Conservation (phyloP, 768 basidiomycete genomes). For the Cyclocybe cylindracea region DNA sequence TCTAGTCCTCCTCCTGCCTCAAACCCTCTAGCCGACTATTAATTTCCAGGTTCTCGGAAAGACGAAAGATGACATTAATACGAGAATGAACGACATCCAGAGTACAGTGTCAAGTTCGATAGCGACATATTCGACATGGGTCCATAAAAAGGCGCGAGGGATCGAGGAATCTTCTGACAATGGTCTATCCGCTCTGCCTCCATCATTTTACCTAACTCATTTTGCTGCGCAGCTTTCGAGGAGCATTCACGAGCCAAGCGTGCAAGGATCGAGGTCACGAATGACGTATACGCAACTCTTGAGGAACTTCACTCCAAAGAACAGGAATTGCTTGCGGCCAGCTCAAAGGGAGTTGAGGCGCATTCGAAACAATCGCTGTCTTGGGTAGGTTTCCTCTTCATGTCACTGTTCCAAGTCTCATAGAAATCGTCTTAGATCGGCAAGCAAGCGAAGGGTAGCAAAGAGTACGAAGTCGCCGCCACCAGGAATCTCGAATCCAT, state of each 20-base stretch:
- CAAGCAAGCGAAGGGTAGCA: slow-evolving; percentile 31
- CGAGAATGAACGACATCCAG: slow-evolving; percentile 46
- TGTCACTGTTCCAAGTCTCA: slow-evolving; percentile 1
- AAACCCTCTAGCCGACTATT: slow-evolving; percentile 3
- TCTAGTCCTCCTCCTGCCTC: neutral
- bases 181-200: slow-evolving; percentile 14
- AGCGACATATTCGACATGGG: slow-evolving; percentile 49
- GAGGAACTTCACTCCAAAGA: slow-evolving; percentile 53
- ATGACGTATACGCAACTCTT: slow-evolving; percentile 46
- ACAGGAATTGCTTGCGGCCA: slow-evolving; percentile 51
- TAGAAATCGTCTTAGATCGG: slow-evolving; percentile 10
- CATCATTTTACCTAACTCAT: neutral
- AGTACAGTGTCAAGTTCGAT: slow-evolving; percentile 46
- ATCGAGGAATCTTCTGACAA: slow-evolving; percentile 22
- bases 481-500: slow-evolving; percentile 47
- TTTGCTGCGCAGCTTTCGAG: slow-evolving; percentile 52
- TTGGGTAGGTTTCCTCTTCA: slow-evolving; percentile 43
- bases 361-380: slow-evolving; percentile 40
- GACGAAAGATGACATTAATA: slow-evolving; percentile 39
- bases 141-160: slow-evolving; percentile 48
- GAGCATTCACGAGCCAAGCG: slow-evolving; percentile 64
- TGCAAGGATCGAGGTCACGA: slow-evolving; percentile 62
- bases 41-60: slow-evolving; percentile 40
- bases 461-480: slow-evolving; percentile 41
- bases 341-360: slow-evolving; percentile 47